Percentiles rank a stretch among this genome's conserved stretches.
These are phyloP conservation scores for Sarcomyxa edulis DNA, from an alignment of 768 basidiomycete species.

Conservation along the genomic window DNA sequence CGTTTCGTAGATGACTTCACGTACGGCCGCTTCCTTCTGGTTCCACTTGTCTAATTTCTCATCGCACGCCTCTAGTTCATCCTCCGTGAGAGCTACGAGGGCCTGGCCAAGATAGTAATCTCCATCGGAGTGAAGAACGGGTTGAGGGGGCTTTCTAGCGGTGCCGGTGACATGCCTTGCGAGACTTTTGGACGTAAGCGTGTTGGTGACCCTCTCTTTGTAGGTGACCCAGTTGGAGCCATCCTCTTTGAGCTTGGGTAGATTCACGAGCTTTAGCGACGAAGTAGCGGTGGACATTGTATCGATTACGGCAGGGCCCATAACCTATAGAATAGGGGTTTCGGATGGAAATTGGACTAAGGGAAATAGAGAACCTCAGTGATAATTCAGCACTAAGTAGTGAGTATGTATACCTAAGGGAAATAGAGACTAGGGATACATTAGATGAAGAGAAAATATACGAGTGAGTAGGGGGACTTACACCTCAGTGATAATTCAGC, in stretches of 20 bases:
- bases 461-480: too few relatives aligned
- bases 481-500: too few relatives aligned
- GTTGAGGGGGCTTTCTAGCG: neutral
- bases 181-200: neutral
- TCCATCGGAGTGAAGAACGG: neutral
- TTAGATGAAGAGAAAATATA: too few relatives aligned
- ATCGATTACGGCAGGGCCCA: neutral
- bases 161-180: neutral
- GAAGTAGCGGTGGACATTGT: neutral
- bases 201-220: neutral
- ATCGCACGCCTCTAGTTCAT: neutral
- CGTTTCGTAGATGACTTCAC: slow-evolving; percentile 4
- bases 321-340: too few relatives aligned
- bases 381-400: too few relatives aligned
- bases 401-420: too few relatives aligned
- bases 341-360: too few relatives aligned
- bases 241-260: slow-evolving; percentile 1
- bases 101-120: too few relatives aligned
- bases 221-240: slow-evolving; percentile 2
- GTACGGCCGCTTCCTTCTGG: slow-evolving; percentile 6
- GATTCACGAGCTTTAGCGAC: neutral
- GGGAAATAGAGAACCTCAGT: too few relatives aligned
- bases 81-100: too few relatives aligned
- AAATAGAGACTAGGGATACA: too few relatives aligned
- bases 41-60: too few relatives aligned